Conservation (phyloP, 2,329 filamentous ascomycete species). For the Pseudocercospora musae region DNA sequence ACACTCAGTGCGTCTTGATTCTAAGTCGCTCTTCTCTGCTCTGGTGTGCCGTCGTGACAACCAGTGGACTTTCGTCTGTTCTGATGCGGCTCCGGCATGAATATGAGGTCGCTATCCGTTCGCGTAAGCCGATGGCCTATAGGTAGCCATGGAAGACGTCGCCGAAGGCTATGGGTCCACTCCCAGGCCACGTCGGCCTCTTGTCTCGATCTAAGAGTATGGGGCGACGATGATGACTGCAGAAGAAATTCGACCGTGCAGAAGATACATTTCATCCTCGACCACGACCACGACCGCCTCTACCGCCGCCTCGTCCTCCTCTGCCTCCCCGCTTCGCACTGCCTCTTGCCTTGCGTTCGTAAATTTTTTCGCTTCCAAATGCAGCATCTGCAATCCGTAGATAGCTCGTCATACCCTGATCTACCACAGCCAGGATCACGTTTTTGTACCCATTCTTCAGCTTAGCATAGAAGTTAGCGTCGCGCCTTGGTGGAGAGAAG, state of each 20-base stretch:
- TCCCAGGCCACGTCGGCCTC: too few relatives aligned
- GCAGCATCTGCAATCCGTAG: conserved; percentile 74
- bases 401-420: conserved; percentile 86
- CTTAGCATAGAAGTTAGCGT: conserved; percentile 63
- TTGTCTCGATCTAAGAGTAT: too few relatives aligned
- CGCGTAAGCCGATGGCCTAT: too few relatives aligned
- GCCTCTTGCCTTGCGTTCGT: conserved; percentile 53
- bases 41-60: neutral
- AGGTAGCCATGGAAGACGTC: too few relatives aligned
- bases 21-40: neutral
- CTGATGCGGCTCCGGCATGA: neutral
- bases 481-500: conserved; percentile 55
- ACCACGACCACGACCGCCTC: conserved; percentile 39
- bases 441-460: conserved; percentile 82
- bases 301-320: conserved; percentile 34
- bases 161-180: too few relatives aligned
- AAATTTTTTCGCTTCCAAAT: conserved; percentile 69
- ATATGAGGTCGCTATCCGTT: too few relatives aligned
- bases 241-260: neutral
- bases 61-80: neutral
- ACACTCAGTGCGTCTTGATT: neutral
- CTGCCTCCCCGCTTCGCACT: conserved; percentile 36
- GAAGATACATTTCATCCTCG: conserved; percentile 6
- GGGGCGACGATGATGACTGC: neutral
- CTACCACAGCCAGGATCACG: conserved; percentile 82